Base-by-base conservation (phyloP, 2,329 filamentous ascomycete species). In the Leptodontidium sp. region DNA sequence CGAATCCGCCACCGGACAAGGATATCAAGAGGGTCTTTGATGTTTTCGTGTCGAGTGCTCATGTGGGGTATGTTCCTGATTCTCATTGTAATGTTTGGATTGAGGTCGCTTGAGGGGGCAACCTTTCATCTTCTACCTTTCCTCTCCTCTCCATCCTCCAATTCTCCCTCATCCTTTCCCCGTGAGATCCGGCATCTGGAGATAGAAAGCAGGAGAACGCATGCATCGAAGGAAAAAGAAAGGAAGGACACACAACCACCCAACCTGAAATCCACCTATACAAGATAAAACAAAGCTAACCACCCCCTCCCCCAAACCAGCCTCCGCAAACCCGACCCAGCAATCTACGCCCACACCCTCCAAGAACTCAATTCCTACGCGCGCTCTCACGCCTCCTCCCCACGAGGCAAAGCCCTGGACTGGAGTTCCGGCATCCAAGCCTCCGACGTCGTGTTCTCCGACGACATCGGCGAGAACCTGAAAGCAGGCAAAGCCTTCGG, bases 391-490 rank as follows among this genome's bases (percentile, higher is more conserved):
- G 82, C 82, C 74, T 78, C 45, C 8, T 21, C 59, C 9, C 29
- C 47, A 1, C 61, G 78, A 82, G 71, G 83, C 82, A 74, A 72
- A 70, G 74, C 71, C 9, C 72, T 80, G 45, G 84, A 84, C 4
- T 86, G 85, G 83, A 79, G 79, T 17, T 80, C 82, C 6, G 82
- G 85, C 0, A 83, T 97, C 9, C 79, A 82, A 66, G 82, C 91
- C 0, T 82, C 82, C 0, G 93, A 98, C 66, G 84, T 98, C 55
- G 81, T 97, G 4, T 99, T 99, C 78, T 81, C 98, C 61, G 96
- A 93, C 79, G 90, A 93, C 75, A 92, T 99, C 78, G 96, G 96
- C 1, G 90, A 94, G 80, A 99, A 99, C 78, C 80, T 98, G 68
- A 96, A 94, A 83, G 90, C 86, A 55, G 96, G 90, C 0, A 92